Conservation (phyloP, 2,329 filamentous ascomycete genomes). For the Dactylonectria macrodidyma region DNA sequence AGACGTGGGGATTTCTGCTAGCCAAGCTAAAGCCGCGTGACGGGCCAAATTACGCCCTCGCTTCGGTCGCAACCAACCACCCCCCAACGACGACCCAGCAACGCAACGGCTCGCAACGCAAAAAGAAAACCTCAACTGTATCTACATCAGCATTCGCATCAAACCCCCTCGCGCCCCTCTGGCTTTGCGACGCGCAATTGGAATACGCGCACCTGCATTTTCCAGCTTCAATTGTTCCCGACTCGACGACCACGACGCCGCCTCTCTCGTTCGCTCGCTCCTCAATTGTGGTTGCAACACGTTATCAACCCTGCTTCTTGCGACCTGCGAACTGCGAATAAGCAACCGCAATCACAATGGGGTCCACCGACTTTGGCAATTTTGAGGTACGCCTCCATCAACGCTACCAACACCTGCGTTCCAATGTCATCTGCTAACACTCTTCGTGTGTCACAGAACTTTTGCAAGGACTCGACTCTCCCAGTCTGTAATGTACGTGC, state of each 20-base stretch:
- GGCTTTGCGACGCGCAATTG: neutral
- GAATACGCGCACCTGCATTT: slow-evolving; percentile 1
- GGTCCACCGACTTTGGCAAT: slow-evolving; percentile 73
- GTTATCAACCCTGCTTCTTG: slow-evolving; percentile 36
- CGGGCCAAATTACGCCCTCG: slow-evolving; percentile 28
- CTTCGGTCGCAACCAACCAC: slow-evolving; percentile 29
- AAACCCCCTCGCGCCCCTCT: no score
- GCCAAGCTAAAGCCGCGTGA: slow-evolving; percentile 5
- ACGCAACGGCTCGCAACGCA: slow-evolving; percentile 11
- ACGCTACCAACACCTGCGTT: slow-evolving; percentile 21
- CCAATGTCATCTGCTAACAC: slow-evolving; percentile 42
- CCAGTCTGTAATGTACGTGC: slow-evolving; percentile 86
- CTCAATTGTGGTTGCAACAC: slow-evolving; percentile 47
- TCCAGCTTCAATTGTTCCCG: slow-evolving; percentile 31
- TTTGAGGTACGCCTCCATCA: slow-evolving; percentile 64
- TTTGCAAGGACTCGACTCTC: slow-evolving; percentile 87
- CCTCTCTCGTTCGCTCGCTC: slow-evolving; percentile 10
- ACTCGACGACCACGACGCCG: slow-evolving; percentile 19
- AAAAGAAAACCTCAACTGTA: slow-evolving; percentile 5
- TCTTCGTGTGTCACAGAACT: slow-evolving; percentile 68
- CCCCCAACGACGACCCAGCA: slow-evolving; percentile 28
- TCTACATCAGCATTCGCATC: neutral
- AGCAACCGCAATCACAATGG: slow-evolving; percentile 62
- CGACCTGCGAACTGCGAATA: slow-evolving; percentile 35
- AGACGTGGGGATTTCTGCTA: slow-evolving; percentile 13